A percentile compares a stretch with the other conserved stretches of the same genome.
Evolutionary conservation across 257 asterid species (phyloP).

Genomic region (Scutellaria baicalensis): DNA sequence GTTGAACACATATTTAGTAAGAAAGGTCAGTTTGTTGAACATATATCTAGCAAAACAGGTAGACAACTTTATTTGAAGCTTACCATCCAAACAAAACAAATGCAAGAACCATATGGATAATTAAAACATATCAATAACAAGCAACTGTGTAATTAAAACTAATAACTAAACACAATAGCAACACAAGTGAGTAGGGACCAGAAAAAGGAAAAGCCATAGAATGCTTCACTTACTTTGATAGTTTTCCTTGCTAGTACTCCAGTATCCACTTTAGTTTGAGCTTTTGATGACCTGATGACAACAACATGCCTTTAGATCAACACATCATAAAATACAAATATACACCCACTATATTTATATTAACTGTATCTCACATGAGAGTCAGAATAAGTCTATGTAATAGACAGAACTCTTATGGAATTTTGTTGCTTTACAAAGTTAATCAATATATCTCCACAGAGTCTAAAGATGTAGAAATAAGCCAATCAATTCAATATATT

Average conservation of each 20-base stretch:
- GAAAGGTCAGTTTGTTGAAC: neutral
- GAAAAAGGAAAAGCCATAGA: neutral
- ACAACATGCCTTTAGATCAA: slow-evolving; percentile 7
- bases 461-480: neutral
- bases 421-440: neutral
- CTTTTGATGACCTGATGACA: slow-evolving; percentile 51
- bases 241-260: slow-evolving; percentile 41
- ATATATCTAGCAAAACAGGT: neutral
- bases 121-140: neutral
- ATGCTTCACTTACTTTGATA: slow-evolving; percentile 42
- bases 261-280: slow-evolving; percentile 36
- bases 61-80: too few species aligned
- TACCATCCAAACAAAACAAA: neutral
- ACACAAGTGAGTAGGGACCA: neutral
- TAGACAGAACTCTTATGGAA: neutral
- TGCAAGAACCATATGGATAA: slow-evolving; percentile 1
- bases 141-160: neutral
- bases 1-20: too few species aligned
- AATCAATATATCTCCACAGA: neutral
- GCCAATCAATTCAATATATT: neutral
- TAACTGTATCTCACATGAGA: neutral
- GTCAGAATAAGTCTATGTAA: neutral
- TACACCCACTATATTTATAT: neutral
- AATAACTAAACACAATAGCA: neutral
- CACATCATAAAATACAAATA: slow-evolving; percentile 12